Base-by-base conservation (phyloP, 2,329 filamentous ascomycete genomes). In the Aspergillus ruber region DNA sequence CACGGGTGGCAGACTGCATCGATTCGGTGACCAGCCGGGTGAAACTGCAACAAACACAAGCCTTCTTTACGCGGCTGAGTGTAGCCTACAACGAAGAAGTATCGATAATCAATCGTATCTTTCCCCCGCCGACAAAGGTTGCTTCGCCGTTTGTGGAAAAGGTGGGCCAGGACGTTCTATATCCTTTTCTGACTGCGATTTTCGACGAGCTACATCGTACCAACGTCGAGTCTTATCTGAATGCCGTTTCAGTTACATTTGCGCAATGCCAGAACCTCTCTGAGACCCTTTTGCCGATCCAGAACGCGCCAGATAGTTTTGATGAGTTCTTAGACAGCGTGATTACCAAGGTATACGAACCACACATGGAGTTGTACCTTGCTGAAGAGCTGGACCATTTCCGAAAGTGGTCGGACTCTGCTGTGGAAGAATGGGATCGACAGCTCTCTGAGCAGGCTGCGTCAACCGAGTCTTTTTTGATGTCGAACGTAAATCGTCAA, bases 401-500 rank as follows among this genome's bases (percentile, higher is more conserved):
- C 67, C 86, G 84, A 25, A 79, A 79, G 46, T 80, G 84, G 52
- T 88, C 88, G 12, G 85, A 91, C 51, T 74, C 78, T 1, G 83
- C 91, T 60, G 91, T 98, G 4, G 79, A 74, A 6, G 78, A 82
- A 12, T 98, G 93, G 93, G 91, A 96, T 68, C 89, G 88, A 70
- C 88, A 94, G 63, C 77, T 96, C 27, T 88, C 84, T 0, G 91
- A 95, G 58, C 88, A 96, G 69, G 90, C 95, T 56, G 90, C 88
- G 13, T 87, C 85, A 2, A 84, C 88, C 0, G 93, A 98, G 69
- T 93, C 88, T 0, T 95, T 94, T 63, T 93, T 90, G 71, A 96
- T 97, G 91, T 86, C 86, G 20, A 96, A 90, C 64, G 83, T 97
- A 62, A 96, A 91, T 63, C 81, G 93, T 21, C 90, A 95, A 65